Evolutionary conservation across 169 alveolate species (phyloP).

Genomic region (Plasmodium knowlesi): DNA sequence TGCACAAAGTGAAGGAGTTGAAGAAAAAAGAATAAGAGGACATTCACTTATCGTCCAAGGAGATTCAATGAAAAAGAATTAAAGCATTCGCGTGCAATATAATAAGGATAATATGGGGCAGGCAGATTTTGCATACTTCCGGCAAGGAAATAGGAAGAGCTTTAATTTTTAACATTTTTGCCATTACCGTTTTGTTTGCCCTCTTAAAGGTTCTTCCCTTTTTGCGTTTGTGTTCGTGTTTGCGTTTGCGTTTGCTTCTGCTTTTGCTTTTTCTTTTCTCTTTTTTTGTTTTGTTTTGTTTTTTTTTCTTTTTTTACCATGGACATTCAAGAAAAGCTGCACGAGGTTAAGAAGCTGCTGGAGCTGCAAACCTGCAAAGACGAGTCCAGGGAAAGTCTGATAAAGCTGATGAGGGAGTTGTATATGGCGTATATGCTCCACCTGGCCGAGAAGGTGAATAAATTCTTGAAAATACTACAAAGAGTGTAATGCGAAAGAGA

Average conservation of each 20-base stretch:
- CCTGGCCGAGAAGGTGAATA: slow-evolving; percentile 2
- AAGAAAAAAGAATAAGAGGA: too few species aligned
- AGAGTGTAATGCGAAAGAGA: not conserved
- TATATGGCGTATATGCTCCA: slow-evolving; percentile 26
- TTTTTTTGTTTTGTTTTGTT: not conserved
- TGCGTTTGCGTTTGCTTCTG: not conserved
- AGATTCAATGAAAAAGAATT: not conserved
- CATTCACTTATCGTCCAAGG: not conserved
- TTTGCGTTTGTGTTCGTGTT: too few species aligned
- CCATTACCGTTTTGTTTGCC: not conserved
- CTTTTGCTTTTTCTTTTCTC: not conserved
- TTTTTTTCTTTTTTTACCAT: slow-evolving; percentile 8
- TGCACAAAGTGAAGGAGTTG: not conserved
- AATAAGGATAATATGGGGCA: not conserved
- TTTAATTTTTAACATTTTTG: slow-evolving; percentile 8
- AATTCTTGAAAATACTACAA: slow-evolving; percentile 3
- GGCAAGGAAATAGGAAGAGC: not conserved
- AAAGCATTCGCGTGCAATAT: not conserved
- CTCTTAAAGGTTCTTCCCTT: not conserved
- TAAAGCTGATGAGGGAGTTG: slow-evolving; percentile 30
- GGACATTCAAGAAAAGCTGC: slow-evolving; percentile 32
- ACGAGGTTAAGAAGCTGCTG: slow-evolving; percentile 32
- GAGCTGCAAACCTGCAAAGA: slow-evolving; percentile 53
- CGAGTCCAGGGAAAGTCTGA: slow-evolving; percentile 57
- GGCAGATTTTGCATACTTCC: not conserved